Evolutionary conservation across 257 asterid species (phyloP).

Genomic region (Rhazya stricta): DNA sequence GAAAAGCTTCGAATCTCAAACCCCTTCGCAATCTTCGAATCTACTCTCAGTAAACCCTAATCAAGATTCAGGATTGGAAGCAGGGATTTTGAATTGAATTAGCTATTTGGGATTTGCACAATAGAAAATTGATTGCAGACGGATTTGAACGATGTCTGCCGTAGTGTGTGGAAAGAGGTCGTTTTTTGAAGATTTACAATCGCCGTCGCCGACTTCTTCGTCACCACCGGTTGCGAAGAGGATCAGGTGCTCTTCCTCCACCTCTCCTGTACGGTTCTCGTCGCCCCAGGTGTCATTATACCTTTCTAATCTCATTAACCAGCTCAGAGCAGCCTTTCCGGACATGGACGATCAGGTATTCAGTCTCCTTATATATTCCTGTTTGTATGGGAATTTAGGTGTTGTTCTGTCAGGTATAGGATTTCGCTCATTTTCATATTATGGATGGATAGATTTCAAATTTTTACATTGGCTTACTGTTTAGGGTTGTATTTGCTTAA

Average conservation of each 20-base stretch:
- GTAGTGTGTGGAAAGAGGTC: conserved; percentile 77
- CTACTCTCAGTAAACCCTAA: conserved; percentile 23
- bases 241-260: conserved; percentile 48
- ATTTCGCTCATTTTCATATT: neutral
- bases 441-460: neutral
- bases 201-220: conserved; percentile 49
- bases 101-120: neutral
- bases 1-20: conserved; percentile 36
- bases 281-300: conserved; percentile 31
- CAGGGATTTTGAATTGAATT: neutral
- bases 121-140: conserved; percentile 6
- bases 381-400: neutral
- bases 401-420: neutral
- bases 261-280: conserved; percentile 46
- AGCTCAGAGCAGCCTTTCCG: conserved; percentile 52
- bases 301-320: conserved; percentile 32
- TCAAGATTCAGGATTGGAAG: neutral
- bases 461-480: neutral
- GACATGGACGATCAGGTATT: conserved; percentile 47
- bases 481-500: neutral
- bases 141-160: conserved; percentile 60
- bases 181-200: conserved; percentile 63
- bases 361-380: neutral
- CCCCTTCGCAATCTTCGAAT: neutral
- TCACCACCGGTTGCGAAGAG: conserved; percentile 55